Evolutionary conservation across 225 moss, liverwort and hornwort species (phyloP).

Genomic region (Pseudisothecium myosuroides): DNA sequence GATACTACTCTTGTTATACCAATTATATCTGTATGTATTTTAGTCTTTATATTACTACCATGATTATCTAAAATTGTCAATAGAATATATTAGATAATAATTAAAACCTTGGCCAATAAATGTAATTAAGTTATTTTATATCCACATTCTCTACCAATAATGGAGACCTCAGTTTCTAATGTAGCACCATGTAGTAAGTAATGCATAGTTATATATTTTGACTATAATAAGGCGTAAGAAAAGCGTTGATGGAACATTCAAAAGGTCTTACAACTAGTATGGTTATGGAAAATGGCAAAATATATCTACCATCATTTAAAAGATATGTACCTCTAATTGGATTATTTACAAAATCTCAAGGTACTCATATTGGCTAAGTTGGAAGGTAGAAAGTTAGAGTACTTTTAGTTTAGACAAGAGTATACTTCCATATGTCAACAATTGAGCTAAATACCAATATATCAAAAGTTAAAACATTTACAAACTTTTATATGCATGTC

Average conservation of each 20-base stretch:
- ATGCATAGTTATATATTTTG: neutral
- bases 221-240: neutral
- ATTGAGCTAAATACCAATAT: fast-evolving
- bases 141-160: neutral
- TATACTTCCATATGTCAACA: neutral
- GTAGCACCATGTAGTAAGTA: neutral
- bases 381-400: neutral
- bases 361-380: neutral
- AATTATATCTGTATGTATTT: neutral
- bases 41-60: neutral
- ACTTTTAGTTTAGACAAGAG: no score
- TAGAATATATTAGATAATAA: neutral
- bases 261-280: no score
- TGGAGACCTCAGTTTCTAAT: neutral
- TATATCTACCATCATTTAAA: no score
- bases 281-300: fast-evolving
- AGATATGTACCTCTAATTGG: neutral
- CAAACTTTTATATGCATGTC: neutral
- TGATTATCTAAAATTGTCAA: neutral
- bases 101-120: neutral
- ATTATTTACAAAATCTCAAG: neutral
- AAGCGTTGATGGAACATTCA: neutral
- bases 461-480: neutral
- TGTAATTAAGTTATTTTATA: neutral
- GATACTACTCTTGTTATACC: neutral